Conservation (phyloP, 2,329 filamentous ascomycete species). For the Daldinia sp. region DNA sequence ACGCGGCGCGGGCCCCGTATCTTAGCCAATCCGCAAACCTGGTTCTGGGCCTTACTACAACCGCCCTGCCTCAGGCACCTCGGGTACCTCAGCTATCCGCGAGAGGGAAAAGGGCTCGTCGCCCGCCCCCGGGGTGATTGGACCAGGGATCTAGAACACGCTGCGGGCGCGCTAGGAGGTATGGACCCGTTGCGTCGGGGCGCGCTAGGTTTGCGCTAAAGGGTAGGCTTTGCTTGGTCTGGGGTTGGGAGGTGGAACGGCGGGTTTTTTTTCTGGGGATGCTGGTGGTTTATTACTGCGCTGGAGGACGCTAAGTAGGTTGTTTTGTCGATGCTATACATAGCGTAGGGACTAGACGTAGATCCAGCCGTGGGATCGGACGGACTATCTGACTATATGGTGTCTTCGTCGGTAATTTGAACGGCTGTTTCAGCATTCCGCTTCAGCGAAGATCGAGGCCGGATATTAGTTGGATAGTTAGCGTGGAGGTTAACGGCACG, state of each 20-base stretch:
- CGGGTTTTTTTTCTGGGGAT: constrained; percentile 1
- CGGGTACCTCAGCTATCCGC: too few relatives aligned
- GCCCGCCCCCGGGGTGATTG: not conserved
- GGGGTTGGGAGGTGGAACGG: not conserved
- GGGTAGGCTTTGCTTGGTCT: not conserved
- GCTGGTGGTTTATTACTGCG: too few relatives aligned
- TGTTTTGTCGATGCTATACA: too few relatives aligned
- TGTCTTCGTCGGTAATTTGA: too few relatives aligned
- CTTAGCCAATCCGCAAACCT: not conserved
- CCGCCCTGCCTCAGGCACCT: too few relatives aligned
- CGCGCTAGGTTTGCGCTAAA: not conserved
- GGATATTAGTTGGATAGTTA: not conserved
- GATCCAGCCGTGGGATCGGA: not conserved
- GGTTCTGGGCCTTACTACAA: not conserved
- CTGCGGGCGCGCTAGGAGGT: not conserved
- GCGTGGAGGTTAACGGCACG: too few relatives aligned
- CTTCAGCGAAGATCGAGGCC: not conserved
- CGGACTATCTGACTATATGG: too few relatives aligned
- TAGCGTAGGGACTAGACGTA: too few relatives aligned
- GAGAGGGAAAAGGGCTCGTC: too few relatives aligned
- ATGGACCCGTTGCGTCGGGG: not conserved
- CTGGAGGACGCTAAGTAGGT: too few relatives aligned
- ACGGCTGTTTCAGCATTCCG: not conserved
- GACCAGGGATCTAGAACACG: not conserved
- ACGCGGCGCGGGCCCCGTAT: not conserved